These are phyloP conservation scores for Mucor sp. DNA, from an alignment of 371 early-diverging fungal species.

Conservation along the genomic window DNA sequence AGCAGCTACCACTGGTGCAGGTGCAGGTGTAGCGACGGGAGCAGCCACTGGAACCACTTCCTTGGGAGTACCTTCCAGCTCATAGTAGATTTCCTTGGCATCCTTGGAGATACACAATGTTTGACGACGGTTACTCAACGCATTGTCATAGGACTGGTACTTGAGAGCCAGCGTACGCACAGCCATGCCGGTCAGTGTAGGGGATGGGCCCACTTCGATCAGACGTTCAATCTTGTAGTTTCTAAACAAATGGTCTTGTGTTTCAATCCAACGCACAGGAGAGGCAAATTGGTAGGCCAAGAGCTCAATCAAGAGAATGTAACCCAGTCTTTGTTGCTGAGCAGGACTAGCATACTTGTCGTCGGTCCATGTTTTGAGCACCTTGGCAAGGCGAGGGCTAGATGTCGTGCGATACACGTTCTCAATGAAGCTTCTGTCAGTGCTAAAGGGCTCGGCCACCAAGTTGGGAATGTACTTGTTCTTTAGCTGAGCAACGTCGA, in stretches of 20 bases:
- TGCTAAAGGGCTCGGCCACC: constrained; percentile 89
- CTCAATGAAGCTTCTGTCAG: constrained; percentile 79
- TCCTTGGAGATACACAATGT: constrained; percentile 89
- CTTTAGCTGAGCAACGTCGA: constrained; percentile 76
- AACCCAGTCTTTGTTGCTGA: constrained; percentile 87
- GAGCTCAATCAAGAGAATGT: constrained; percentile 88
- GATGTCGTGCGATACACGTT: constrained; percentile 75
- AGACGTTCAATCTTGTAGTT: constrained; percentile 82
- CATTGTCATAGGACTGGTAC: constrained; percentile 95
- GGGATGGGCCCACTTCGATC: constrained; percentile 92
- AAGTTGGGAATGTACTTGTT: constrained; percentile 95
- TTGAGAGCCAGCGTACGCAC: constrained; percentile 93
- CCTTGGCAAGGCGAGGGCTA: constrained; percentile 74
- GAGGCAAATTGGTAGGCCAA: constrained; percentile 94
- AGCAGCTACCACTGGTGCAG: constrained; percentile 2
- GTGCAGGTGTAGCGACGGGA: constrained; percentile 49
- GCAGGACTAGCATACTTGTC: constrained; percentile 65
- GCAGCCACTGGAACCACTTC: constrained; percentile 47
- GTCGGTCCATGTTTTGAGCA: constrained; percentile 85
- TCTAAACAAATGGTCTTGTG: constrained; percentile 91
- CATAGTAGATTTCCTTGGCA: constrained; percentile 91
- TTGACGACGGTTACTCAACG: constrained; percentile 86
- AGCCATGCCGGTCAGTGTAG: constrained; percentile 93
- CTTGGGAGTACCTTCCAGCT: constrained; percentile 68
- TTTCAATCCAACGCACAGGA: constrained; percentile 97